Percentiles rank a stretch among this genome's conserved stretches.
These are phyloP conservation scores for Penicillium sclerotigenum DNA, from an alignment of 2,329 filamentous ascomycete genomes.

Conservation along the genomic window DNA sequence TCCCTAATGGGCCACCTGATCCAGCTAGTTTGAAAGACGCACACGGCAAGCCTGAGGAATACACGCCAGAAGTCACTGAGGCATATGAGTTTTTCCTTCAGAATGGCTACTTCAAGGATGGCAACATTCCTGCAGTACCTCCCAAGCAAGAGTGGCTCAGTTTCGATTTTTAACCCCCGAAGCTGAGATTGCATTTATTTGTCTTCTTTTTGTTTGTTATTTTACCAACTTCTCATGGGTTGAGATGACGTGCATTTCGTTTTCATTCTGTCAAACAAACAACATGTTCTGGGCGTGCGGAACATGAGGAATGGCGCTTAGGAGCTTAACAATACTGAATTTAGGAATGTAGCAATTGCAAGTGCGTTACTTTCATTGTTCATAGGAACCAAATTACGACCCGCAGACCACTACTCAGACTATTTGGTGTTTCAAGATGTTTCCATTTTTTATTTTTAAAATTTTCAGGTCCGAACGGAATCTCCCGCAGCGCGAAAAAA, in stretches of 20 bases:
- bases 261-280: not conserved
- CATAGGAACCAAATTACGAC: slow-evolving; percentile 1
- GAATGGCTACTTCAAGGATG: slow-evolving; percentile 66
- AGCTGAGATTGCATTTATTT: not conserved
- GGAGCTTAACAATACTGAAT: not conserved
- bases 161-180: slow-evolving; percentile 62
- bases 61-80: slow-evolving; percentile 53
- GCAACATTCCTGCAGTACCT: slow-evolving; percentile 71
- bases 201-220: not conserved
- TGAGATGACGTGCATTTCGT: not conserved
- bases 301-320: slow-evolving; percentile 1
- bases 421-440: slow-evolving; percentile 27
- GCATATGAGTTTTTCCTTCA: slow-evolving; percentile 64
- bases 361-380: not conserved
- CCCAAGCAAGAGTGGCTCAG: slow-evolving; percentile 72
- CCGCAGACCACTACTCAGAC: not conserved
- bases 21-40: slow-evolving; percentile 43
- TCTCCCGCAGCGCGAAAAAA: slow-evolving; percentile 23
- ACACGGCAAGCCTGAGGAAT: slow-evolving; percentile 53
- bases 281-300: not conserved
- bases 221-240: not conserved
- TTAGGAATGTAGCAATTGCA: not conserved
- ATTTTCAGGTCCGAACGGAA: slow-evolving; percentile 33
- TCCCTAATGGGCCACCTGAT: slow-evolving; percentile 65
- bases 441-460: slow-evolving; percentile 31